A percentile compares a stretch with the other conserved stretches of the same genome.
These are phyloP conservation scores for Nakaseomyces uthaithaninus DNA, from an alignment of 1,139 yeast genomes.

Conservation along the genomic window DNA sequence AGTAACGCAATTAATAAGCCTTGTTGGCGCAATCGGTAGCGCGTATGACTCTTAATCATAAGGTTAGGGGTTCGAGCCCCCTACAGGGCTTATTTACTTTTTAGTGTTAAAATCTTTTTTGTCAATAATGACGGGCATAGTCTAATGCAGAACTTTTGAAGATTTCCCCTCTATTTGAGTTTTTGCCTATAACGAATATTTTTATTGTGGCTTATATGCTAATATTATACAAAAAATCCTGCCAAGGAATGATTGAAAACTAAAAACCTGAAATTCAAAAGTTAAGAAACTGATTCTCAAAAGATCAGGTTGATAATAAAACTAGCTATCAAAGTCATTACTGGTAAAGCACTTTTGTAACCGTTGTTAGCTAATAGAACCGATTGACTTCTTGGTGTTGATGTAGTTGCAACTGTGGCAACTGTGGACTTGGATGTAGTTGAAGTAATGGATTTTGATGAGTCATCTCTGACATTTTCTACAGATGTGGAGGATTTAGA, in stretches of 20 bases:
- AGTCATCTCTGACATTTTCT: neutral
- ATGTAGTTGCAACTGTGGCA: neutral
- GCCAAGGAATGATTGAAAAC: no score
- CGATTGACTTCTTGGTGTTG: neutral
- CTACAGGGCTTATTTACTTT: slow-evolving; percentile 34
- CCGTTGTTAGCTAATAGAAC: slow-evolving; percentile 3
- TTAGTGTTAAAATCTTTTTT: neutral
- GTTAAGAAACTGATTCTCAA: neutral
- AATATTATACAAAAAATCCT: neutral
- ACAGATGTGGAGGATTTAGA: neutral
- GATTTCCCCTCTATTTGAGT: no score
- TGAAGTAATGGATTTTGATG: slow-evolving; percentile 3
- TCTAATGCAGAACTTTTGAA: no score
- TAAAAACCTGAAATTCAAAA: neutral
- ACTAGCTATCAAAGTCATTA: neutral
- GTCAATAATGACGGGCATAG: neutral
- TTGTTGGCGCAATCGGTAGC: slow-evolving; percentile 43
- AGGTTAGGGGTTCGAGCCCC: slow-evolving; percentile 43
- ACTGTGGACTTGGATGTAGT: neutral
- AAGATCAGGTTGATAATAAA: neutral
- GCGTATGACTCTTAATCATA: slow-evolving; percentile 41
- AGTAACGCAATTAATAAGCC: slow-evolving; percentile 22
- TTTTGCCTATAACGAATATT: neutral
- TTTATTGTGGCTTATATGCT: neutral
- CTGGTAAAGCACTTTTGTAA: neutral